Conservation (phyloP, 495 filamentous ascomycete species). For the Penicillium lagena region DNA sequence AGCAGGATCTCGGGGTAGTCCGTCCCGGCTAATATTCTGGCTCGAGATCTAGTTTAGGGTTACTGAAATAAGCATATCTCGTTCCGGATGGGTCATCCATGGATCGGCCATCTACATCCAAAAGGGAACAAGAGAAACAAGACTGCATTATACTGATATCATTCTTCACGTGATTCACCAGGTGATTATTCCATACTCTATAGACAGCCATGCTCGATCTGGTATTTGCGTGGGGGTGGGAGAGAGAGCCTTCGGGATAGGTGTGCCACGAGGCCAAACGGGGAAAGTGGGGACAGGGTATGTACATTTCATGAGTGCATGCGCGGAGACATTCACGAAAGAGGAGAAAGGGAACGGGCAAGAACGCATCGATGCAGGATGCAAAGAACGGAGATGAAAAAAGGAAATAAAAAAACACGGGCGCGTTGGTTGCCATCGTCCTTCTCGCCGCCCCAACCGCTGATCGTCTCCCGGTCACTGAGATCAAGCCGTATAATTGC, state of each 20-base stretch:
- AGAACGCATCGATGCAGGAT: conserved; percentile 6
- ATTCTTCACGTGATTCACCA: conserved; percentile 24
- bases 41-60: too few relatives aligned
- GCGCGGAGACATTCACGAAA: conserved; percentile 14
- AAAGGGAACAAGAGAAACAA: background rate
- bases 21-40: too few relatives aligned
- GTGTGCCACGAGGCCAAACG: conserved; percentile 11
- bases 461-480: conserved; percentile 1
- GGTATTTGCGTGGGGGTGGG: conserved; percentile 23
- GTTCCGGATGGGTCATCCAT: too few relatives aligned
- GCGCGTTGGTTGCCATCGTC: conserved; percentile 4
- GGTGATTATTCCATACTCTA: conserved; percentile 31
- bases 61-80: too few relatives aligned
- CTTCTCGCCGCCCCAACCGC: conserved; percentile 7
- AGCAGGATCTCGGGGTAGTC: too few relatives aligned
- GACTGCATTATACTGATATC: conserved; percentile 22
- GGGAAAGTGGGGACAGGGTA: conserved; percentile 16
- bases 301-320: conserved; percentile 37
- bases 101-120: too few relatives aligned
- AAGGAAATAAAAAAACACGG: background rate
- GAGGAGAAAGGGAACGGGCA: conserved; percentile 8
- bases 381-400: conserved; percentile 5
- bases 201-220: conserved; percentile 28
- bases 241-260: conserved; percentile 5
- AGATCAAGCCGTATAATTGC: conserved; percentile 3